These are phyloP conservation scores for Metarhizium robertsii DNA, from an alignment of 2,329 filamentous ascomycete genomes.

Conservation along the genomic window DNA sequence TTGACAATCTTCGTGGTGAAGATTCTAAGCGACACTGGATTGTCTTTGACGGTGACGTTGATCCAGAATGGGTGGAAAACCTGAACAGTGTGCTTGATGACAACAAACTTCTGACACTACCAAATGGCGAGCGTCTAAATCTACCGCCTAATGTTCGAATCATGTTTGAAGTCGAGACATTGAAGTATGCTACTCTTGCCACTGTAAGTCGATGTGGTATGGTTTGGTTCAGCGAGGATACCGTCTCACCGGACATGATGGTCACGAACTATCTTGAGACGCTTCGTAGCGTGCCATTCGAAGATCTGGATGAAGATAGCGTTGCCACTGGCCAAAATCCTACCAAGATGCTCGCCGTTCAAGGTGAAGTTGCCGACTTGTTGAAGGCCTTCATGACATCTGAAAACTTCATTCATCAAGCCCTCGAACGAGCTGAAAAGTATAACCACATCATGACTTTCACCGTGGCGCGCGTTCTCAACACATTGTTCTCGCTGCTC, in stretches of 20 bases:
- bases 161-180: slow-evolving; percentile 98
- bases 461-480: slow-evolving; percentile 80
- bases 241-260: slow-evolving; percentile 87
- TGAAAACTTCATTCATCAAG: slow-evolving; percentile 72
- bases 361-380: slow-evolving; percentile 70
- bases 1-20: slow-evolving; percentile 96
- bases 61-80: slow-evolving; percentile 99
- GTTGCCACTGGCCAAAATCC: slow-evolving; percentile 67
- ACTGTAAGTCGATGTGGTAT: slow-evolving; percentile 99
- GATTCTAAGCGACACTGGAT: slow-evolving; percentile 98
- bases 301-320: slow-evolving; percentile 90
- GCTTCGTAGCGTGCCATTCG: slow-evolving; percentile 74
- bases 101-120: slow-evolving; percentile 93
- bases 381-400: slow-evolving; percentile 65
- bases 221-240: slow-evolving; percentile 99
- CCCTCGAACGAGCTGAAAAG: slow-evolving; percentile 63
- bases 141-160: slow-evolving; percentile 91
- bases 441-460: slow-evolving; percentile 99
- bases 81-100: slow-evolving; percentile 98
- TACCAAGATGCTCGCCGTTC: slow-evolving; percentile 68
- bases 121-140: slow-evolving; percentile 95
- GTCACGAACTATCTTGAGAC: slow-evolving; percentile 82
- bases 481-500: slow-evolving; percentile 86
- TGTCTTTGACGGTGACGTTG: slow-evolving; percentile 96
- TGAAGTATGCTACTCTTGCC: slow-evolving; percentile 94